A percentile compares a stretch with the other conserved stretches of the same genome.
These are phyloP conservation scores for Pseudopyrenochaeta lycopersici DNA, from an alignment of 2,329 filamentous ascomycete genomes.

Conservation along the genomic window DNA sequence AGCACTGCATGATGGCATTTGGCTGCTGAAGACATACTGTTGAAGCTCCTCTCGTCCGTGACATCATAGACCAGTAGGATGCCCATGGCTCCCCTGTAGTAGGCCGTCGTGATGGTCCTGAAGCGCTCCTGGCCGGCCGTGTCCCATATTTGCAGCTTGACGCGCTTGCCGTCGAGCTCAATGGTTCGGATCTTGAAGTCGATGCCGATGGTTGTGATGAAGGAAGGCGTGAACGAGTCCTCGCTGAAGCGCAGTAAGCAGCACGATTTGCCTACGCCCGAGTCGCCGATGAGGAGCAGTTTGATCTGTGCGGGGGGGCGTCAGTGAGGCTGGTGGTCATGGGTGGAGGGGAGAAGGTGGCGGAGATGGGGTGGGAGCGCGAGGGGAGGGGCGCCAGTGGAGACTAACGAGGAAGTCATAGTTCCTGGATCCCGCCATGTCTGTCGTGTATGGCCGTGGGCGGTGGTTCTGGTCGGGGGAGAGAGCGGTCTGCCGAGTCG, in stretches of 20 bases:
- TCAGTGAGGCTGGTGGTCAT: conserved; percentile 18
- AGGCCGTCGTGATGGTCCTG: conserved; percentile 97
- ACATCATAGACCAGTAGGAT: conserved; percentile 98
- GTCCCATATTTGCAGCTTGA: conserved; percentile 99
- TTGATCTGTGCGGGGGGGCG: conserved; percentile 75
- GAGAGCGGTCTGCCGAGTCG: conserved; percentile 32
- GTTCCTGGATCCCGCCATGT: conserved; percentile 96
- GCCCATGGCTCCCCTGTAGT: conserved; percentile 98
- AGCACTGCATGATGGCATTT: too few relatives aligned
- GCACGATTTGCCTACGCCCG: conserved; percentile 96
- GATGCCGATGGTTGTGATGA: conserved; percentile 99
- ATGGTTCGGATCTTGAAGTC: conserved; percentile 99
- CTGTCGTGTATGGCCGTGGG: conserved; percentile 28
- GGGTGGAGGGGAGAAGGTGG: conserved; percentile 8
- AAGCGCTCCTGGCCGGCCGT: conserved; percentile 98
- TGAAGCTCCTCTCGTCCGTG: conserved; percentile 93
- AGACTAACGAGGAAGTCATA: conserved; percentile 94
- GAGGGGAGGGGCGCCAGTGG: conserved; percentile 8
- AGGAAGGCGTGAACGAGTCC: conserved; percentile 95
- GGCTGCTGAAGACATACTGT: conserved; percentile 84
- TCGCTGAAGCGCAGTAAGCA: conserved; percentile 96
- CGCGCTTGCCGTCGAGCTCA: conserved; percentile 97
- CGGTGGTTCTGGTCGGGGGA: conserved; percentile 18
- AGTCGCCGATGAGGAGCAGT: conserved; percentile 94
- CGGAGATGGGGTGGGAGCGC: conserved; percentile 4